Conservation (phyloP, 805 yeast species). For the Nakazawaea wyomingensis region DNA sequence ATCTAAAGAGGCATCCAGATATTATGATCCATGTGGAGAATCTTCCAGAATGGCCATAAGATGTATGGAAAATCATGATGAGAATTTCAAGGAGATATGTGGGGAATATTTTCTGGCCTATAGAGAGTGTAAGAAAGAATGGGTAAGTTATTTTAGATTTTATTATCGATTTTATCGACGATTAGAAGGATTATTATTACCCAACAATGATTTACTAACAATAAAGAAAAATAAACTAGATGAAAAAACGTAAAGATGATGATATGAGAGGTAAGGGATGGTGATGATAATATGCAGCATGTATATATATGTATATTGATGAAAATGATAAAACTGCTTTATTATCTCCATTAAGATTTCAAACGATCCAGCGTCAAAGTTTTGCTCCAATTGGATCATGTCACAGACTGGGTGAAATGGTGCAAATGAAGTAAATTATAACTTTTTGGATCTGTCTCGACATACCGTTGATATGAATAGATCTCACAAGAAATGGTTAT, state of each 20-base stretch:
- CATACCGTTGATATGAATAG: too few species aligned
- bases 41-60: constrained; percentile 81
- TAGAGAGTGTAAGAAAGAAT: constrained; percentile 81
- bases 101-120: constrained; percentile 88
- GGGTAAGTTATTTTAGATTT: constrained; percentile 36
- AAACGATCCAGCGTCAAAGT: constrained; percentile 22
- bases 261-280: constrained; percentile 11
- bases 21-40: constrained; percentile 90
- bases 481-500: too few species aligned
- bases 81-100: constrained; percentile 60
- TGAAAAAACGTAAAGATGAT: constrained; percentile 10
- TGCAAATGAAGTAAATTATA: too few species aligned
- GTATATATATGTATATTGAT: neutral
- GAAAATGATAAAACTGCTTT: too few species aligned
- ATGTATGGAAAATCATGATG: constrained; percentile 76
- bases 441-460: too few species aligned
- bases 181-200: too few species aligned
- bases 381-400: too few species aligned
- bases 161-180: neutral
- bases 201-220: neutral
- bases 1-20: constrained; percentile 64
- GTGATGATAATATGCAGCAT: neutral
- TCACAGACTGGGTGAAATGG: too few species aligned
- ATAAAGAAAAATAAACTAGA: neutral
- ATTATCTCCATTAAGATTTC: neutral